Evolutionary conservation across 2,329 filamentous ascomycete species (phyloP), one percentile per base, ranked within the genome.

Genomic region (Beauveria rudraprayagi): DNA sequence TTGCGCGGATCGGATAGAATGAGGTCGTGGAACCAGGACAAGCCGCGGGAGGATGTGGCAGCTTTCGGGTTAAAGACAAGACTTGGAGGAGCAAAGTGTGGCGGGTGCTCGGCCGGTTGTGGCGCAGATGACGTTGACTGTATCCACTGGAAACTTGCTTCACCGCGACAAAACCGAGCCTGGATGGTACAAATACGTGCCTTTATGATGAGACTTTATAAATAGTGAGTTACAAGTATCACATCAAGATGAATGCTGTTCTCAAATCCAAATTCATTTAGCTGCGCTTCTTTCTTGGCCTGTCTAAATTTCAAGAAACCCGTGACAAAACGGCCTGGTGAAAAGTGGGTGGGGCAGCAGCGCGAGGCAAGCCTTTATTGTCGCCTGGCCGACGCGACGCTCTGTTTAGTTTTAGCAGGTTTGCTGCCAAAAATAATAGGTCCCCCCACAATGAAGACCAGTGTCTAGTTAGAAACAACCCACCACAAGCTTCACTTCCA

Each of bases 381-480:
- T 73, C 67, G 71, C 71, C 69, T 66, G 59, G 70, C 62, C 67
- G 70, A 73, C 70, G 52, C 17, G 56, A 52, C 48, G 22, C 44
- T 61, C 44, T 65, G 53, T 61, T 61, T 61, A 30, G 64, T 34
- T 34, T 37, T 37, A 16, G 4, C 11, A 11, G 34, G 5, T 50
- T 60, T 58, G 52, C 56, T 61, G 51, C 56, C 56, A 30, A 34
- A 48, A 34, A 48, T n/a, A 47, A 56, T 44, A 28, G 53, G 60
- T 14, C 53, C 4, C 4, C 22, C 53, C 9, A 43, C 53, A 51
- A 22, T 11, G 37, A 19, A 24, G 22, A 10, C 16, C 30, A 43
- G 47, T 19, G 14, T 46, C 22, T 22, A 22, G 22, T 22, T n/a
- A 3, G 26, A 51, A 37, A 37, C 34, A 37, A 37, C 34, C 34